Base-by-base conservation (phyloP, 768 basidiomycete genomes). In the Strobilomyces dryophilus region DNA sequence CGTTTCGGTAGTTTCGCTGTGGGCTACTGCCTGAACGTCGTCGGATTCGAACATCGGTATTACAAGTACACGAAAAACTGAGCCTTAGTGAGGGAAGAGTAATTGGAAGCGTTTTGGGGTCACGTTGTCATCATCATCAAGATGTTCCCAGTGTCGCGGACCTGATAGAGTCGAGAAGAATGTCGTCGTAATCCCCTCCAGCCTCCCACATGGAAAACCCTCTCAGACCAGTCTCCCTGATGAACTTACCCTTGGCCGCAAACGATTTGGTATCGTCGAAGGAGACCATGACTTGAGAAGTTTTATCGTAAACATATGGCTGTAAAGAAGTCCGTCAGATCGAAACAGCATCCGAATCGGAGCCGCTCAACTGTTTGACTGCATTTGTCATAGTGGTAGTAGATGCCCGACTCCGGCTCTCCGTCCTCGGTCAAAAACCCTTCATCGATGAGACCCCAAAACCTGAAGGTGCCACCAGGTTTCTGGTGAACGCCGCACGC, bases 141-240 rank as follows among this genome's bases (percentile, higher is more conserved):
- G 24, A 24, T 24, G 24, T 45, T 20, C 51, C 51, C n/a, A n/a
- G n/a, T 7, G 24, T 24, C 24, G 24, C 4, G 24, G 4, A 24
- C 24, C 24, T 24, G 4, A 24, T 24, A 24, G 24, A 24, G 24
- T 24, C 51, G 4, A 89, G 71, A 42, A 89, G 72, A n/a, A 78
- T 74, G 61, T 87, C 75, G 18, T 81, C 58, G 45, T 69, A 76
- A 62, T 88, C 88, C 5, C 83, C 84, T 24, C 79, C 84, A 46
- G 82, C 77, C 64, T 89, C 82, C 86, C 86, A 89, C 69, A 85
- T 79, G 1, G 82, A 71, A 66, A 89, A 89, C 6, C 87, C 87
- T 53, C 69, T 73, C 12, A 90, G 67, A 6, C 78, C 79, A 8
- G 67, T 66, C 12, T 66, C 55, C 42, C 75, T 74, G 61, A 89